phyloP scores from a whole-genome alignment of 1,139 yeast genomes.

The Kodamaea sp. region DNA sequence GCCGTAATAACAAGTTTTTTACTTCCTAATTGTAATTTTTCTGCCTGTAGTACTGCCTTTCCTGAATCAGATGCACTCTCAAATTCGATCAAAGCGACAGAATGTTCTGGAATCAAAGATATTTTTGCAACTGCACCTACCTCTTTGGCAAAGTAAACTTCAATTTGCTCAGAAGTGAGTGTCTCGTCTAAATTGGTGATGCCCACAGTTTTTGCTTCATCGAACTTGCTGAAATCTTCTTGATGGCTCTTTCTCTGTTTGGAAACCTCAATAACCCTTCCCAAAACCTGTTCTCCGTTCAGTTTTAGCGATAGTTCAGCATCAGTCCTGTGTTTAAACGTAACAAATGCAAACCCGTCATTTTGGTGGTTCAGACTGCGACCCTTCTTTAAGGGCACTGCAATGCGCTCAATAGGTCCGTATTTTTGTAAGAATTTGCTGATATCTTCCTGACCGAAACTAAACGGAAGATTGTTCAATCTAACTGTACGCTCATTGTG shows the following conservation, averaged over 20 bases:
- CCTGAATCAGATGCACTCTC: conserved; percentile 53
- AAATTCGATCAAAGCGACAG: conserved; percentile 58
- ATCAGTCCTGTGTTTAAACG: conserved; percentile 38
- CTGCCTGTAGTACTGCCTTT: conserved; percentile 51
- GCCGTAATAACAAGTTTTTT: conserved; percentile 36
- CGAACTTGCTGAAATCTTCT: conserved; percentile 27
- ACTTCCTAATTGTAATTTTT: conserved; percentile 42
- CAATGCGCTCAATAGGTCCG: conserved; percentile 49
- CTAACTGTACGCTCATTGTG: conserved; percentile 54
- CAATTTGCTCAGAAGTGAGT: conserved; percentile 43
- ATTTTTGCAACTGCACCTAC: conserved; percentile 44
- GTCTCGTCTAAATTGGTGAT: conserved; percentile 50
- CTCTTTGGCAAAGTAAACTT: conserved; percentile 27
- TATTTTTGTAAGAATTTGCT: conserved; percentile 24
- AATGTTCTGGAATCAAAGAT: conserved; percentile 47
- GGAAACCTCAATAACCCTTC: conserved; percentile 48
- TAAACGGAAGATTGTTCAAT: conserved; percentile 53
- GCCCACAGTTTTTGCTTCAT: conserved; percentile 38
- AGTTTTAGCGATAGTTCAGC: conserved; percentile 43
- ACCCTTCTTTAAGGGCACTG: conserved; percentile 44
- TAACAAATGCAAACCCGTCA: conserved; percentile 61
- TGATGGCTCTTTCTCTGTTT: conserved; percentile 17
- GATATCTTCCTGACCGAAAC: conserved; percentile 27
- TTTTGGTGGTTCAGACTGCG: conserved; percentile 27
- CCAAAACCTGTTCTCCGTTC: conserved; percentile 38